A percentile compares a stretch with the other conserved stretches of the same genome.
These are phyloP conservation scores for Epicoccum sorghinum DNA, from an alignment of 2,329 filamentous ascomycete genomes.

Conservation along the genomic window DNA sequence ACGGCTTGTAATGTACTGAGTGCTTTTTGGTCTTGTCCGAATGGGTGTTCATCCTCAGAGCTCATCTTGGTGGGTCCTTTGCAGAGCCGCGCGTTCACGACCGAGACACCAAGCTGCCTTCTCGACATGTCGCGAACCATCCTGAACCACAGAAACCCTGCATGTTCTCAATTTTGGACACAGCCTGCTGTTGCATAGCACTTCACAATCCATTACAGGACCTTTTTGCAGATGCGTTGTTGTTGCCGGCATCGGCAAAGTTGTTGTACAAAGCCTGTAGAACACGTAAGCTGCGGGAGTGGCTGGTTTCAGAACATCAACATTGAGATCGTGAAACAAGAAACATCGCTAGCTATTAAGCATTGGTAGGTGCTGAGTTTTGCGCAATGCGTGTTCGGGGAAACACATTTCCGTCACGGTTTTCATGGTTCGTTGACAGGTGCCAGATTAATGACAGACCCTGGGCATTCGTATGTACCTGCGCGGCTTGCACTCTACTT, in stretches of 20 bases:
- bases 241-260: background rate
- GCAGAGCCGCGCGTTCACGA: background rate
- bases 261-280: conserved; percentile 1
- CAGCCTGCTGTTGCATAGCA: background rate
- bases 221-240: background rate
- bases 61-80: background rate
- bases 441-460: conserved; percentile 16
- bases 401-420: background rate
- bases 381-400: conserved; percentile 5
- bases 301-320: conserved; percentile 15
- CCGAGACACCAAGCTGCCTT: background rate
- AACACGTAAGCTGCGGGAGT: conserved; percentile 18
- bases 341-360: background rate
- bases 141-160: background rate
- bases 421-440: background rate
- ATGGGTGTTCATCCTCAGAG: background rate
- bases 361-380: background rate
- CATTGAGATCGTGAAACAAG: conserved; percentile 2
- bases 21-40: background rate
- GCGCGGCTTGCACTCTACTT: conserved; percentile 6
- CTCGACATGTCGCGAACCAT: background rate
- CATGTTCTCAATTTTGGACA: background rate
- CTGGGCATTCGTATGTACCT: background rate
- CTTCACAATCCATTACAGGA: background rate
- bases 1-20: too few species aligned